Conservation (phyloP, 1,284 basidiomycete species). For the Irpex sp. region DNA sequence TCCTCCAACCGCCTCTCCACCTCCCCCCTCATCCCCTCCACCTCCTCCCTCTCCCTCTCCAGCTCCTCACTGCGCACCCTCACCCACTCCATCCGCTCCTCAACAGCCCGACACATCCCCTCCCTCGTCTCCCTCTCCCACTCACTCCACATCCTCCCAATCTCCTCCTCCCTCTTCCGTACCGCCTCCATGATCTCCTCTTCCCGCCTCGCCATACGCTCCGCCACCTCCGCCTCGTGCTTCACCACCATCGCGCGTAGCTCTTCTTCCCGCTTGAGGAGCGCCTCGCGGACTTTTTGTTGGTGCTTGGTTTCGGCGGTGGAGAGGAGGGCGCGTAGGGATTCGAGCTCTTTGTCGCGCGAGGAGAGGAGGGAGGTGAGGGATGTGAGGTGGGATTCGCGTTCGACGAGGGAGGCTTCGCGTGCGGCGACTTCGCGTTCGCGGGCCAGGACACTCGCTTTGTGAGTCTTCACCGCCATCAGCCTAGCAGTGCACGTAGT, state of each 20-base stretch:
- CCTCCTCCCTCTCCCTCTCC: conserved; percentile 43
- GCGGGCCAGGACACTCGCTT: conserved; percentile 41
- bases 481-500: conserved; percentile 38
- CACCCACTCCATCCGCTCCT: conserved; percentile 54
- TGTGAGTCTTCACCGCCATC: conserved; percentile 58
- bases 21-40: conserved; percentile 42
- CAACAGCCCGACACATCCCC: conserved; percentile 45
- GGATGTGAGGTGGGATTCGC: conserved; percentile 45
- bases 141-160: conserved; percentile 49
- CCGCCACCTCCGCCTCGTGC: conserved; percentile 70
- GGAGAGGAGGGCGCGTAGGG: conserved; percentile 41
- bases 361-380: conserved; percentile 36
- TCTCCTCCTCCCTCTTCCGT: conserved; percentile 40
- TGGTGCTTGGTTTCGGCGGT: conserved; percentile 42
- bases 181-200: conserved; percentile 60
- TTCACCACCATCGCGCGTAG: conserved; percentile 59
- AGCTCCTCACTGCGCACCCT: conserved; percentile 48
- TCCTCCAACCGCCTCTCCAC: conserved; percentile 43
- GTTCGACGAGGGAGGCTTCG: conserved; percentile 51
- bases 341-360: conserved; percentile 57
- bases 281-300: conserved; percentile 52
- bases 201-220: conserved; percentile 64
- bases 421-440: conserved; percentile 68
- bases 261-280: conserved; percentile 65
- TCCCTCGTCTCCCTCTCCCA: conserved; percentile 54